These are phyloP conservation scores for Phytophthora citrophthora DNA, from an alignment of 352 stramenopile genomes.

Conservation along the genomic window DNA sequence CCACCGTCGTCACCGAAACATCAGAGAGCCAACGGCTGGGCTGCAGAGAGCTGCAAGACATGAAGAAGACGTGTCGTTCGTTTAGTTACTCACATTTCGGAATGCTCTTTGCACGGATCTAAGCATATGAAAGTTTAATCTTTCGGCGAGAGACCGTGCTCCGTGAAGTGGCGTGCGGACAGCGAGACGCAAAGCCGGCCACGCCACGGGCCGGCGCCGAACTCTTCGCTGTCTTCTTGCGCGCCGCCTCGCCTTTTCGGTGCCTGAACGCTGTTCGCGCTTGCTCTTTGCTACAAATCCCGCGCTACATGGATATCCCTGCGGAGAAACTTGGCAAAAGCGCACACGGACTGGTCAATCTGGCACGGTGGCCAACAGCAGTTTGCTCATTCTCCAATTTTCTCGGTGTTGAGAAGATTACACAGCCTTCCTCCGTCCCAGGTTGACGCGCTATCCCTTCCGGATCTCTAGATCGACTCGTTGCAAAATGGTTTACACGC, in stretches of 20 bases:
- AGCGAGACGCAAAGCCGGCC: constrained; percentile 10
- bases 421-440: constrained; percentile 24
- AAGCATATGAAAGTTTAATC: constrained; percentile 11
- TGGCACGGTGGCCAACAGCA: not conserved
- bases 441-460: constrained; percentile 17
- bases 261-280: constrained; percentile 5
- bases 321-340: not conserved
- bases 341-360: not conserved
- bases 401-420: constrained; percentile 36
- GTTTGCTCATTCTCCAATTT: constrained; percentile 28
- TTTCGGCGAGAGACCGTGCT: constrained; percentile 9
- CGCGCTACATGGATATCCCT: constrained; percentile 10
- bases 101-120: constrained; percentile 1
- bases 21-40: constrained; percentile 8
- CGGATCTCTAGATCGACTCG: constrained; percentile 5
- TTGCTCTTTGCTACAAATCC: constrained; percentile 12
- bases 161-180: constrained; percentile 13
- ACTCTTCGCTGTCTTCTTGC: constrained; percentile 3
- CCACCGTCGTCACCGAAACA: constrained; percentile 13
- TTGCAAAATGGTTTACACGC: constrained; percentile 34
- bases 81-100: constrained; percentile 6
- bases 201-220: not conserved
- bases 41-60: constrained; percentile 6
- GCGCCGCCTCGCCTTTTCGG: constrained; percentile 14
- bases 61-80: constrained; percentile 17